Evolutionary conservation across 2,329 filamentous ascomycete genomes (phyloP), one percentile per base, ranked within the genome.

Genomic region (Beauveria scarabaeidicola): DNA sequence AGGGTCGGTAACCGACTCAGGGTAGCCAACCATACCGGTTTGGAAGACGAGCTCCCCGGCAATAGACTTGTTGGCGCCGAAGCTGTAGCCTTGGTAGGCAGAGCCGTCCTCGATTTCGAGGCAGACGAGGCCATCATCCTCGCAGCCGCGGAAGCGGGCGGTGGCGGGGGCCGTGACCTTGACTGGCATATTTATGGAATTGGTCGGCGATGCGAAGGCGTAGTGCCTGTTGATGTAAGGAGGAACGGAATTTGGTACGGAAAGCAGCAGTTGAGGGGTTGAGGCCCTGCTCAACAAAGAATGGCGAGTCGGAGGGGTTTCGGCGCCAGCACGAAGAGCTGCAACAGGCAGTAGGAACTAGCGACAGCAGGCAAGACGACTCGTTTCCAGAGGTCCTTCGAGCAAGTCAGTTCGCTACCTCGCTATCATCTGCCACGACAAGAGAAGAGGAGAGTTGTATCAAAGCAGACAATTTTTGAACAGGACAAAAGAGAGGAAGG

Each of bases 11-110:
- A 94, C 82, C 52, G 88, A 95, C 80, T 99, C 94, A 46, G 94
- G 92, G 74, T 99, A 99, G 70, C 94, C 94, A 68, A 97, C 94
- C 92, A 97, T 96, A 75, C 94, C 94, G 61, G 94, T 99, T 82
- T 97, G 93, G 80, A 99, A 99, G 77, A 99, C 94, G 73, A 99
- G 82, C 81, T 99, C 94, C 74, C 94, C 94, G 66, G 93, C 89
- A 70, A 95, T 86, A 78, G 90, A 96, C 83, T 92, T 96, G 70
- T 90, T 82, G 64, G 93, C 92, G 75, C 94, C 94, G 73, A 99
- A 99, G 82, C 91, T 96, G 80, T 90, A 91, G 67, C 94, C 94
- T 73, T 95, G 90, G 81, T 91, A 96, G 71, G 91, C 84, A 61
- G 88, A 85, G 75, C 92, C 91, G 80, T 97, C 92, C 75, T 94